Base-by-base conservation (phyloP, 495 filamentous ascomycete genomes). In the Penicillium macrosclerotiorum region DNA sequence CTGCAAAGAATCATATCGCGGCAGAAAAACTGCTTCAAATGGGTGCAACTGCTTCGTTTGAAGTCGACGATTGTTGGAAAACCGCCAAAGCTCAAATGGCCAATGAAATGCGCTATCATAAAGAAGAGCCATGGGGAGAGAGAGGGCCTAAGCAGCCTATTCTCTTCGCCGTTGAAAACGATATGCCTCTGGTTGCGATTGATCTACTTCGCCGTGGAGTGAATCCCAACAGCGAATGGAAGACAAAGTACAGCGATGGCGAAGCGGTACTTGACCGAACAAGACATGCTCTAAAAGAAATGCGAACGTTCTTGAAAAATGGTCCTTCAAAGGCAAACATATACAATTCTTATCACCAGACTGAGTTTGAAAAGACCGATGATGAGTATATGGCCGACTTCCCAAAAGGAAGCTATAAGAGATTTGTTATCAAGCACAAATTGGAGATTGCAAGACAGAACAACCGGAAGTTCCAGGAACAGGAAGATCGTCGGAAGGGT, bases 161-260 rank as follows among this genome's bases (percentile, higher is more conserved):
- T 24, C 54, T 86, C 3, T 37, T 73, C 4, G 85, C 85, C 0
- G 65, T 84, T 3, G 42, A 63, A 1, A 71, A 69, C 5, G 54
- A 76, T 8, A 54, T 79, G 26, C 80, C 79, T 0, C 52, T 69
- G 2, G 35, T 78, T 9, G 82, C 78, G 4, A 45, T 81, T 3
- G 70, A 77, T 16, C 65, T 91, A 4, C 55, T 90, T 1, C 60
- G 71, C 20, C 70, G 63, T 22, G 86, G 85, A 9, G 83, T 67
- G 1, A 75, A 85, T 59, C 72, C 77, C 0, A 82, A 81, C 41
- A 62, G 73, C 0, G 38, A 82, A 3, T 62, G 71, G 38, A 1
- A 69, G 69, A 8, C 49, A 51, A 6, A 0, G 18, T 2, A 50
- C 45, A 1, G 25, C 44, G 11, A 14, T 62, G 38, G 43, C 38